These are phyloP conservation scores for Talaromyces verruculosus DNA, from an alignment of 2,329 filamentous ascomycete species.

Conservation along the genomic window DNA sequence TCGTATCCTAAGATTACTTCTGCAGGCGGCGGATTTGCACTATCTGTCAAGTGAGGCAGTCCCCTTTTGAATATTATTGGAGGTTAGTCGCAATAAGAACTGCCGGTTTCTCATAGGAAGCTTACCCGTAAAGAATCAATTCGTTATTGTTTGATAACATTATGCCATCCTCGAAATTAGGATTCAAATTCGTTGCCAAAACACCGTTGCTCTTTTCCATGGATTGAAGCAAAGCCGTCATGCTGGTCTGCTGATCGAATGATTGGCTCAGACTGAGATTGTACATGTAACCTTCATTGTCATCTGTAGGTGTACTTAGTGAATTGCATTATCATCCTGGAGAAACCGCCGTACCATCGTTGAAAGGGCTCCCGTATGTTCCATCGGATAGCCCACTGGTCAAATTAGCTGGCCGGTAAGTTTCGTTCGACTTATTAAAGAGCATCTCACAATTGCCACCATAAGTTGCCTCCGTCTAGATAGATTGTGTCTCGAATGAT, in stretches of 20 bases:
- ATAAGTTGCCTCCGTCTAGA: slow-evolving; percentile 62
- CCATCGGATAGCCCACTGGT: slow-evolving; percentile 50
- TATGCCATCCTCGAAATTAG: slow-evolving; percentile 61
- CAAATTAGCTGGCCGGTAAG: neutral
- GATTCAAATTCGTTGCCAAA: slow-evolving; percentile 53
- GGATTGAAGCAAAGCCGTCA: slow-evolving; percentile 52
- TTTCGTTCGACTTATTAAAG: neutral
- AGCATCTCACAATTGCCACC: slow-evolving; percentile 49
- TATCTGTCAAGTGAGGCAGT: slow-evolving; percentile 40
- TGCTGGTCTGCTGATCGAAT: slow-evolving; percentile 55
- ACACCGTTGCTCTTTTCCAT: slow-evolving; percentile 53
- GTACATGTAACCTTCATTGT: slow-evolving; percentile 55
- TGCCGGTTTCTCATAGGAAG: neutral
- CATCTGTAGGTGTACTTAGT: slow-evolving; percentile 41
- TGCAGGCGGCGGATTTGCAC: slow-evolving; percentile 41
- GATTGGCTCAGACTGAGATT: slow-evolving; percentile 59
- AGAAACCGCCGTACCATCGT: slow-evolving; percentile 42
- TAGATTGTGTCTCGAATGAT: slow-evolving; percentile 63
- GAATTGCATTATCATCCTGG: neutral
- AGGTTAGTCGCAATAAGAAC: neutral
- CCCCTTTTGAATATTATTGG: slow-evolving; percentile 43
- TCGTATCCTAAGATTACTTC: slow-evolving; percentile 55
- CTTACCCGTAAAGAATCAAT: slow-evolving; percentile 63
- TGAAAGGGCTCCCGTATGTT: slow-evolving; percentile 26
- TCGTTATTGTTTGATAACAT: slow-evolving; percentile 65